phyloP scores from a whole-genome alignment of 208 protist genomes.

The Leishmania braziliensis region DNA sequence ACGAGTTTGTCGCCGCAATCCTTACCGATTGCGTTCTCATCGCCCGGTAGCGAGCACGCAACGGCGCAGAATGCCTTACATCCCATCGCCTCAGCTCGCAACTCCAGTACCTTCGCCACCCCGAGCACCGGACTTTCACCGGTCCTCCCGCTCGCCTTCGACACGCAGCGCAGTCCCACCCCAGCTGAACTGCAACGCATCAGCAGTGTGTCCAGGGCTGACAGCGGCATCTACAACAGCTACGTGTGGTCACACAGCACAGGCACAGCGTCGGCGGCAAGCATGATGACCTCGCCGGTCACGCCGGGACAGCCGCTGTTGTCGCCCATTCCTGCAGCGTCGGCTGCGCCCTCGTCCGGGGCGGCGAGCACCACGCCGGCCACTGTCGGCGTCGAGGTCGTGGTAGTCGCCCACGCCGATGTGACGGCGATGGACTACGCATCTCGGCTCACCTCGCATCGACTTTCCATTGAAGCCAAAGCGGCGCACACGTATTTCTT shows the following conservation, averaged over 20 bases:
- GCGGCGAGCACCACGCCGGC: background rate
- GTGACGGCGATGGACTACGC: conserved; percentile 77
- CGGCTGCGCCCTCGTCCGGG: background rate
- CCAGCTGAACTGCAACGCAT: background rate
- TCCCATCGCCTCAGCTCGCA: background rate
- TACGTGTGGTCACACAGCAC: conserved; percentile 17
- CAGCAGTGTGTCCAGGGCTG: background rate
- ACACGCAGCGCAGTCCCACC: background rate
- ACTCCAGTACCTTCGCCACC: too few relatives aligned
- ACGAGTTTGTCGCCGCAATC: background rate
- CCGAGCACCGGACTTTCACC: too few relatives aligned
- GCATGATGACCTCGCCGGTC: background rate
- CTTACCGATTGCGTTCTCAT: background rate
- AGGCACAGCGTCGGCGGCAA: conserved; percentile 8
- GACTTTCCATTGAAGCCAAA: conserved; percentile 70
- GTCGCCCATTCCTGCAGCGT: background rate
- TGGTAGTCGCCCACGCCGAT: conserved; percentile 66
- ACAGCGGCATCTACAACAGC: background rate
- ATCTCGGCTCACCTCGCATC: conserved; percentile 54
- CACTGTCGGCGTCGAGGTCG: conserved; percentile 52
- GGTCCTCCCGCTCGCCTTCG: too few relatives aligned
- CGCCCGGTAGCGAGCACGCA: background rate
- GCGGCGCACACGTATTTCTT: conserved; percentile 67
- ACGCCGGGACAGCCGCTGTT: background rate
- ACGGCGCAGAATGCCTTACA: background rate